A percentile compares a stretch with the other conserved stretches of the same genome.
Evolutionary conservation across 2,329 filamentous ascomycete species (phyloP).

Genomic region (Aspergillus unguis): DNA sequence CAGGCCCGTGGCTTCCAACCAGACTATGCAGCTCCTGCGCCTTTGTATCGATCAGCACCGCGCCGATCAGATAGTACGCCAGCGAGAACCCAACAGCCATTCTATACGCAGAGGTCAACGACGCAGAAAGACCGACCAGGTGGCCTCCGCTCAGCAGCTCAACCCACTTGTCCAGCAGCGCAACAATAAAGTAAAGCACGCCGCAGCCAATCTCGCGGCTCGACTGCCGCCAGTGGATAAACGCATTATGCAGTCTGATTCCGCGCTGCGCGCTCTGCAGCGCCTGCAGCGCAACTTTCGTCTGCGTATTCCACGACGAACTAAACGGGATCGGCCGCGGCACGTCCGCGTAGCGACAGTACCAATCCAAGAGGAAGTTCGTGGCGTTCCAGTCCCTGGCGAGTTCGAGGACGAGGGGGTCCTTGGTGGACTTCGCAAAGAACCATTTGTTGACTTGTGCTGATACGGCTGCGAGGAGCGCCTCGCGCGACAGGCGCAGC

Average conservation of each 20-base stretch:
- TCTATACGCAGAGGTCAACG: slow-evolving; percentile 38
- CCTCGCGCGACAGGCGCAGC: slow-evolving; percentile 47
- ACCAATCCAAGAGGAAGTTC: slow-evolving; percentile 55
- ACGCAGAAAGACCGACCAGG: slow-evolving; percentile 39
- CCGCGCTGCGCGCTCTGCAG: slow-evolving; percentile 54
- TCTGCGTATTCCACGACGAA: slow-evolving; percentile 58
- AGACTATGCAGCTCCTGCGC: slow-evolving; percentile 50
- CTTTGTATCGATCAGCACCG: slow-evolving; percentile 55
- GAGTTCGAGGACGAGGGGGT: slow-evolving; percentile 47
- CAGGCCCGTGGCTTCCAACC: slow-evolving; percentile 42
- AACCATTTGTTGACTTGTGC: slow-evolving; percentile 44
- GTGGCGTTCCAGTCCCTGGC: slow-evolving; percentile 53
- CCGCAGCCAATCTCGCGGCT: slow-evolving; percentile 54
- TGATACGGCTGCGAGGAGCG: slow-evolving; percentile 46
- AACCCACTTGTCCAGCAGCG: slow-evolving; percentile 56
- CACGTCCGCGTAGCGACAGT: slow-evolving; percentile 48
- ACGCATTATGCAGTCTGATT: slow-evolving; percentile 54
- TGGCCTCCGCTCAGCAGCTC: slow-evolving; percentile 46
- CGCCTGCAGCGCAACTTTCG: slow-evolving; percentile 53
- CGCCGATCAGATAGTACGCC: slow-evolving; percentile 56
- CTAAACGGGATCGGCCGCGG: slow-evolving; percentile 53
- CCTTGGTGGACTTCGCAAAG: slow-evolving; percentile 45
- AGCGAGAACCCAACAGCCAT: slow-evolving; percentile 55
- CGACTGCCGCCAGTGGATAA: slow-evolving; percentile 58
- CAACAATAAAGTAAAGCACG: slow-evolving; percentile 54